Conservation (phyloP, 1,284 basidiomycete species). For the Pterulicium gracile region DNA sequence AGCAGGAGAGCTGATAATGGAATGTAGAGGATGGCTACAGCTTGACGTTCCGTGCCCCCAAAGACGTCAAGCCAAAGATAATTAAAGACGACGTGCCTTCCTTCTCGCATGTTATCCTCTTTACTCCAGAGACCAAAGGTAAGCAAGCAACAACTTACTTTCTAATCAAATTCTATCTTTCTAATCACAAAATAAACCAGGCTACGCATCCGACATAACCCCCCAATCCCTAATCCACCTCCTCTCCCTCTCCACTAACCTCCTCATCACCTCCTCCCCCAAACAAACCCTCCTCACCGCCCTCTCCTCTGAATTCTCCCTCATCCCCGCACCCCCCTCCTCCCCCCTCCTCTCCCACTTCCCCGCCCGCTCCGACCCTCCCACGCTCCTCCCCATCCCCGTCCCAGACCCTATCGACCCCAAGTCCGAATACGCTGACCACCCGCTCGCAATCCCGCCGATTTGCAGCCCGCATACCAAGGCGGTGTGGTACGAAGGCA, state of each 20-base stretch:
- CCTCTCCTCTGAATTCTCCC: constrained; percentile 68
- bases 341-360: constrained; percentile 70
- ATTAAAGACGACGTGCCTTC: constrained; percentile 61
- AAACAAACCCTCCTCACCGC: constrained; percentile 61
- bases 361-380: constrained; percentile 49
- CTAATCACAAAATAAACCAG: no score
- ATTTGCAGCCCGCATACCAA: constrained; percentile 36
- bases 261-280: constrained; percentile 74
- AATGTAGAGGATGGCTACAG: constrained; percentile 63
- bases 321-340: constrained; percentile 63
- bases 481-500: constrained; percentile 71
- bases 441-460: constrained; percentile 14
- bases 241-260: constrained; percentile 67
- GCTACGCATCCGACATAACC: constrained; percentile 64
- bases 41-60: constrained; percentile 75
- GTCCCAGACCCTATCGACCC: constrained; percentile 20
- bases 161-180: constrained; percentile 9
- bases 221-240: constrained; percentile 77
- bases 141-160: constrained; percentile 14
- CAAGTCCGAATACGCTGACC: background rate
- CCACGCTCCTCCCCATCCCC: constrained; percentile 49
- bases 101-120: constrained; percentile 78
- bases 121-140: constrained; percentile 80
- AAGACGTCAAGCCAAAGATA: constrained; percentile 54
- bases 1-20: no score